These are phyloP conservation scores for Candida glaebosa DNA, from an alignment of 805 yeast species.

Conservation along the genomic window DNA sequence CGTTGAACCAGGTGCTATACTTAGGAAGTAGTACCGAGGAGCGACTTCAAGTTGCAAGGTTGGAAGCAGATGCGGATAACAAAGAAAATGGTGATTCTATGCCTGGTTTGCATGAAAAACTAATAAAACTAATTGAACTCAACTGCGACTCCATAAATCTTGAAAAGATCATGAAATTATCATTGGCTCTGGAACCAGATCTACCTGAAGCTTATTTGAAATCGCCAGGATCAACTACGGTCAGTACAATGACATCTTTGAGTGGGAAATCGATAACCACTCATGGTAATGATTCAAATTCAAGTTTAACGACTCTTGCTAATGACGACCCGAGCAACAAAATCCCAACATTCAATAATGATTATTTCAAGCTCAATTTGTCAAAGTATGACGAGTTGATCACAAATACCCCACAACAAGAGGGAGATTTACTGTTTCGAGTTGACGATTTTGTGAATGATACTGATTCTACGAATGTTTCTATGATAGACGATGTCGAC, in stretches of 20 bases:
- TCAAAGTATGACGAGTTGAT: conserved; percentile 34
- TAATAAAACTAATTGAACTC: conserved; percentile 44
- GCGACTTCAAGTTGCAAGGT: neutral
- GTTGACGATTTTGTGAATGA: conserved; percentile 34
- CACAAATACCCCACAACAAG: conserved; percentile 9
- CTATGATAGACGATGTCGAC: conserved; percentile 24
- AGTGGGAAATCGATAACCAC: conserved; percentile 14
- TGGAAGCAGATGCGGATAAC: conserved; percentile 2
- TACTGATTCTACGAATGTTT: conserved; percentile 15
- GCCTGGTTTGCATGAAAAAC: conserved; percentile 31
- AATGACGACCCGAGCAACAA: conserved; percentile 17
- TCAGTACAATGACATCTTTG: neutral
- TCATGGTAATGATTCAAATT: conserved; percentile 21
- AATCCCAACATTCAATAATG: conserved; percentile 35
- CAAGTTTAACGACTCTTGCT: neutral
- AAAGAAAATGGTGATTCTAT: conserved; percentile 2
- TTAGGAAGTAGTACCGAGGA: conserved; percentile 37
- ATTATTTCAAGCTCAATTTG: conserved; percentile 31
- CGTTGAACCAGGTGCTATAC: conserved; percentile 39
- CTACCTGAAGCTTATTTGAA: conserved; percentile 35
- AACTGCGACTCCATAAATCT: conserved; percentile 45
- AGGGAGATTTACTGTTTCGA: conserved; percentile 30
- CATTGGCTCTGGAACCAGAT: conserved; percentile 64
- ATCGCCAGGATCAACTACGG: neutral
- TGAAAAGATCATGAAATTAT: conserved; percentile 57